Evolutionary conservation across 2,329 filamentous ascomycete species (phyloP).

Genomic region (Pseudocercospora fijiensis): DNA sequence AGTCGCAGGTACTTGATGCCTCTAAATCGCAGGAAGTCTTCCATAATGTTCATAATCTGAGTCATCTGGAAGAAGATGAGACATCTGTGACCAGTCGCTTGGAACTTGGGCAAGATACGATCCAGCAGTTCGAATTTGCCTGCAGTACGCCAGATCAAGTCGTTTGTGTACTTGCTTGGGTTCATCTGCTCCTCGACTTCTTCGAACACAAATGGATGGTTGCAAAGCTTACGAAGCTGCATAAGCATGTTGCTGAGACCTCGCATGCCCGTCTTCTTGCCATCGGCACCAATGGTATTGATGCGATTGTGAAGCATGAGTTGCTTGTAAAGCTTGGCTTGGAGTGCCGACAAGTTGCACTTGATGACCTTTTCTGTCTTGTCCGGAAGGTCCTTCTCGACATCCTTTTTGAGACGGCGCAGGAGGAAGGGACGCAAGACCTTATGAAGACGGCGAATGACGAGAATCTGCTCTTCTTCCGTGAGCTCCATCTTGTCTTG

Average conservation of each 20-base stretch:
- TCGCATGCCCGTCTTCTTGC: constrained; percentile 92
- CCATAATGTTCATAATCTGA: constrained; percentile 99
- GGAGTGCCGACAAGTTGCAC: constrained; percentile 94
- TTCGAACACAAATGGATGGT: constrained; percentile 98
- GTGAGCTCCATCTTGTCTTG: constrained; percentile 99
- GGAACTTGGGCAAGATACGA: constrained; percentile 88
- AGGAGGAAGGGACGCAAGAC: constrained; percentile 95
- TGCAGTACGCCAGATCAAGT: constrained; percentile 88
- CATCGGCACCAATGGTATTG: constrained; percentile 87
- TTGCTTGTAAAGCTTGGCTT: constrained; percentile 93
- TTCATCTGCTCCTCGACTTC: constrained; percentile 99
- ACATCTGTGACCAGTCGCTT: constrained; percentile 85
- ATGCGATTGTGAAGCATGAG: constrained; percentile 95
- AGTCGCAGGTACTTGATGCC: constrained; percentile 84
- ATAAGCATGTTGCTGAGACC: constrained; percentile 99
- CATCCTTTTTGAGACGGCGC: constrained; percentile 97
- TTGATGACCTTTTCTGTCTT: constrained; percentile 99
- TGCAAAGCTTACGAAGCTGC: constrained; percentile 97
- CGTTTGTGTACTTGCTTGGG: constrained; percentile 81
- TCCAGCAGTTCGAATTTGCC: constrained; percentile 98
- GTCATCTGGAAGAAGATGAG: constrained; percentile 99
- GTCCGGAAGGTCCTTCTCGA: constrained; percentile 97
- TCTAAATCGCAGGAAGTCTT: constrained; percentile 86
- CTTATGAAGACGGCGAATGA: constrained; percentile 97
- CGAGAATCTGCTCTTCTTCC: constrained; percentile 98